A percentile compares a stretch with the other conserved stretches of the same genome.
Conservation (phyloP, 345 rosid genomes). For the Boechera stricta region DNA sequence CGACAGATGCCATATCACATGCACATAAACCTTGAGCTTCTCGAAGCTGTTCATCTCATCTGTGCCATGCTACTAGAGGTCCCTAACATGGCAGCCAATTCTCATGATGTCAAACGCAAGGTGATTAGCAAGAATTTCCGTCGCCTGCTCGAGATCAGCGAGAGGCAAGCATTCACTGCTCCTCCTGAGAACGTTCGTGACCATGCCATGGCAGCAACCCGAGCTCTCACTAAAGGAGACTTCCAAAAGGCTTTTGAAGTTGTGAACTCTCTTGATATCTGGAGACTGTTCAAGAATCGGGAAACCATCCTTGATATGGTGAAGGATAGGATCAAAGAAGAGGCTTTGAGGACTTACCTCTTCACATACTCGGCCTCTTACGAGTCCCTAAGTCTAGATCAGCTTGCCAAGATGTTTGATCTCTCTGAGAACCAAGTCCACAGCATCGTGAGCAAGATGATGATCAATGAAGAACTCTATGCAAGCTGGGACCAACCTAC, state of each 20-base stretch:
- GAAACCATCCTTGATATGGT: conserved; percentile 73
- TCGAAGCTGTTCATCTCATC: conserved; percentile 86
- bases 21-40: conserved; percentile 97
- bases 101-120: conserved; percentile 62
- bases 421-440: conserved; percentile 62
- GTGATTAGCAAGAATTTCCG: conserved; percentile 86
- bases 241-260: conserved; percentile 67
- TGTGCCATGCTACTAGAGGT: conserved; percentile 96
- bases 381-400: conserved; percentile 66
- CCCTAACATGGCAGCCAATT: conserved; percentile 87
- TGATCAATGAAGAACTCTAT: conserved; percentile 77
- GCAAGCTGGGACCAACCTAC: conserved; percentile 96
- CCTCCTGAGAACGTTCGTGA: conserved; percentile 92
- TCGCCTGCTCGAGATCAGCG: conserved; percentile 72
- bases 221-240: conserved; percentile 81
- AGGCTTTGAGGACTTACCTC: conserved; percentile 80
- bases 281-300: conserved; percentile 73
- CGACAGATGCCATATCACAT: conserved; percentile 96
- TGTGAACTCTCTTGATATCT: conserved; percentile 72
- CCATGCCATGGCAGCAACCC: conserved; percentile 86
- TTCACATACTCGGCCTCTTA: conserved; percentile 69
- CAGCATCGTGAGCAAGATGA: conserved; percentile 81
- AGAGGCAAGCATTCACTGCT: conserved; percentile 82
- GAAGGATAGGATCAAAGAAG: conserved; percentile 82
- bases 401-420: conserved; percentile 80